Conservation (phyloP, 2,329 filamentous ascomycete genomes). For the Colletotrichum camelliae region DNA sequence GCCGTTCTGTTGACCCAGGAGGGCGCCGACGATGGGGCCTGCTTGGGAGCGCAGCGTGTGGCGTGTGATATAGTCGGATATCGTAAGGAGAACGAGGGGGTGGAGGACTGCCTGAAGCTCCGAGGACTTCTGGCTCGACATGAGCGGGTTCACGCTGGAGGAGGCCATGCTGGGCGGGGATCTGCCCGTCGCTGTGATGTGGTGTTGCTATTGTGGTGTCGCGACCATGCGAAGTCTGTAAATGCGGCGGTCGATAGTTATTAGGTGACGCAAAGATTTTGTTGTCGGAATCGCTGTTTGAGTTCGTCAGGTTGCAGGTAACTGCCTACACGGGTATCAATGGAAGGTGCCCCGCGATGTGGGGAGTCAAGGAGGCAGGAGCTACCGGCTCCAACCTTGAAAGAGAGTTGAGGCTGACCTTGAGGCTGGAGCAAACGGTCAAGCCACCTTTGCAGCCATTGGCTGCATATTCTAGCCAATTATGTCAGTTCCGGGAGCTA, state of each 20-base stretch:
- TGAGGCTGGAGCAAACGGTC: neutral
- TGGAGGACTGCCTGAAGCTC: conserved; percentile 87
- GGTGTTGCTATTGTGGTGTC: neutral
- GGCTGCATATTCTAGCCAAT: neutral
- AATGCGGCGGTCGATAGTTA: neutral
- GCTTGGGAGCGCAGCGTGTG: conserved; percentile 79
- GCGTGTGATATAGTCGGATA: conserved; percentile 95
- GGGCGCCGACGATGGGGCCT: conserved; percentile 81
- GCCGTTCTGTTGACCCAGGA: conserved; percentile 92
- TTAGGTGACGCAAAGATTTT: neutral
- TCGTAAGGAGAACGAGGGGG: conserved; percentile 91
- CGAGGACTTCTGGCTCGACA: conserved; percentile 70
- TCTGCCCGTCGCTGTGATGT: conserved; percentile 9
- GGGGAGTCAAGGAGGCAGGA: conserved; percentile 2
- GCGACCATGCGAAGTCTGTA: neutral
- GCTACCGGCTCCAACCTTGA: neutral
- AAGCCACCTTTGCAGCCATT: conserved; percentile 5
- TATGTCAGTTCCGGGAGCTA: neutral
- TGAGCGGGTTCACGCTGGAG: conserved; percentile 56
- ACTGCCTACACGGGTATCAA: neutral
- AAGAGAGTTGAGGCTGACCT: neutral
- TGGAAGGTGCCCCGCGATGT: conserved; percentile 18
- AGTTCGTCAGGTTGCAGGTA: neutral
- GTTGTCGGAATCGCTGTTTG: neutral
- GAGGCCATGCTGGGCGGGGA: conserved; percentile 50